Evolutionary conservation across 2,329 filamentous ascomycete genomes (phyloP).

Genomic region (Cladorrhinum sp.): DNA sequence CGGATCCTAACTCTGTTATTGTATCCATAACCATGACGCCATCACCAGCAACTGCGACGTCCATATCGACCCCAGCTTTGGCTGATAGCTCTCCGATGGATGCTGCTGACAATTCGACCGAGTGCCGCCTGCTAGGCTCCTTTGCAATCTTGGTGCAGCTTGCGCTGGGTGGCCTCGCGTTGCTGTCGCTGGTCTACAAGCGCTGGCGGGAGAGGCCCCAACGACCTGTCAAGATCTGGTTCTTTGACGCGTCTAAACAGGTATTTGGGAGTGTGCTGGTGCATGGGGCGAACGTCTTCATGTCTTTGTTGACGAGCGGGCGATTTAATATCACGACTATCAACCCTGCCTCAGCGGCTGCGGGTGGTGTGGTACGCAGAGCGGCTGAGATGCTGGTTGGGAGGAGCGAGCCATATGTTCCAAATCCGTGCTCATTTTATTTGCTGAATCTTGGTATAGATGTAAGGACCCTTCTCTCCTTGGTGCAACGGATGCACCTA

Average conservation of each 20-base stretch:
- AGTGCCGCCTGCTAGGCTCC: conserved; percentile 83
- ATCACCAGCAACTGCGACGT: conserved; percentile 6
- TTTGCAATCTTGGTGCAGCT: conserved; percentile 91
- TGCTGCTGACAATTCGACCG: conserved; percentile 34
- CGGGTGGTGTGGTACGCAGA: conserved; percentile 34
- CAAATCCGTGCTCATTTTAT: conserved; percentile 97
- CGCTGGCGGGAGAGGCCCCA: conserved; percentile 89
- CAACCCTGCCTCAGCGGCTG: conserved; percentile 31
- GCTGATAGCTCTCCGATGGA: conserved; percentile 11
- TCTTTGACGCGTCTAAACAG: conserved; percentile 96
- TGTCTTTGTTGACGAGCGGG: conserved; percentile 93
- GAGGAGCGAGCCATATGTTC: conserved; percentile 54
- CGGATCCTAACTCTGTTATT: not conserved
- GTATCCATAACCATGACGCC: conserved; percentile 22
- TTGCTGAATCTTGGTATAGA: conserved; percentile 92
- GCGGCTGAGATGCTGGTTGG: conserved; percentile 9
- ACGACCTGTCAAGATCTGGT: conserved; percentile 92
- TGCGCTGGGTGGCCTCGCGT: conserved; percentile 76
- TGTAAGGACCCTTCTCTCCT: conserved; percentile 55
- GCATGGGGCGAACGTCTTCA: conserved; percentile 88
- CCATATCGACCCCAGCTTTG: not conserved
- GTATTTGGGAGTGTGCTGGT: conserved; percentile 90
- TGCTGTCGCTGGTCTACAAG: conserved; percentile 88
- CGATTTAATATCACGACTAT: conserved; percentile 63
- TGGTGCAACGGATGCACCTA: not conserved